Conservation (phyloP, 179 eudicot genomes). For the Gypsophila paniculata region DNA sequence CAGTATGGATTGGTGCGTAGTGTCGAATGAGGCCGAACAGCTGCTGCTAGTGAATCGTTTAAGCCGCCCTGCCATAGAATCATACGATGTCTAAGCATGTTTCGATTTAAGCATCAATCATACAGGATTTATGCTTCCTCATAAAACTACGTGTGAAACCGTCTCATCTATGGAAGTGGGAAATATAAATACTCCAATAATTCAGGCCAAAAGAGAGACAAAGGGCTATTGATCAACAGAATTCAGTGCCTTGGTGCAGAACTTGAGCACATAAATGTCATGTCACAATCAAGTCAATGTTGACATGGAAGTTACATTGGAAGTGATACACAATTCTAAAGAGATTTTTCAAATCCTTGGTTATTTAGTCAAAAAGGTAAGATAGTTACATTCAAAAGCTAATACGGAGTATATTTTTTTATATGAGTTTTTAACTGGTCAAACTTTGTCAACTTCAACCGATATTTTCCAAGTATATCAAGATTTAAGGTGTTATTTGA, state of each 20-base stretch:
- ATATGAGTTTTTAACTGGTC: too few relatives aligned
- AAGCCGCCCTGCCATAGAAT: slow-evolving; percentile 44
- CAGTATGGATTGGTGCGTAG: slow-evolving; percentile 66
- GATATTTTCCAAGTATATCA: too few relatives aligned
- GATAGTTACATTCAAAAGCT: too few relatives aligned
- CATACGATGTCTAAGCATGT: background rate
- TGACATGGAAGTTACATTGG: background rate
- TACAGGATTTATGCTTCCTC: too few relatives aligned
- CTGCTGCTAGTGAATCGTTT: slow-evolving; percentile 44
- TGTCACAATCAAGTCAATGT: background rate
- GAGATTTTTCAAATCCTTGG: background rate
- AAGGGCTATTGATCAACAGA: background rate
- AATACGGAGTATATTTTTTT: too few relatives aligned
- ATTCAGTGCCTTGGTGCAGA: background rate
- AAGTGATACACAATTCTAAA: background rate
- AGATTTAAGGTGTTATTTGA: too few relatives aligned
- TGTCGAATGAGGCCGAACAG: slow-evolving; percentile 53
- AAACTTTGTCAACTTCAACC: too few relatives aligned
- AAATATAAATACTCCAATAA: too few relatives aligned
- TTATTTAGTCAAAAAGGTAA: too few relatives aligned
- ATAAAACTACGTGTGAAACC: background rate
- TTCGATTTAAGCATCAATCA: too few relatives aligned
- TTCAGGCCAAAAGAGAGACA: too few relatives aligned
- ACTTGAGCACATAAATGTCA: background rate
- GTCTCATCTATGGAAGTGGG: background rate